A percentile compares a stretch with the other conserved stretches of the same genome.
phyloP scores from a whole-genome alignment of 306 rosid genomes.

The Trifolium fragiferum region DNA sequence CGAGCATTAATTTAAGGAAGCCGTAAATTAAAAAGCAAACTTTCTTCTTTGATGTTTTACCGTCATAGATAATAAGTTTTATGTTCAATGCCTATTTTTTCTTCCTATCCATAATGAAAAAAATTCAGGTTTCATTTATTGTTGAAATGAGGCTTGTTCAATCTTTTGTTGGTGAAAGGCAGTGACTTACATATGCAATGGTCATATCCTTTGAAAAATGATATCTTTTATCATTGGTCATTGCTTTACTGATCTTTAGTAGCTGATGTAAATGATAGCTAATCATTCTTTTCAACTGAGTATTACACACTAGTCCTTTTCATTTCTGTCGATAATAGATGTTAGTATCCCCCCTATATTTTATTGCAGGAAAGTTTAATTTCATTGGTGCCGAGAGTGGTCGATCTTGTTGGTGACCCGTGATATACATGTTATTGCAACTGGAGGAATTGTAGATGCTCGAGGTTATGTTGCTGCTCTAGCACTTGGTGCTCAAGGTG shows the following conservation, averaged over 20 bases:
- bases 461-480: slow-evolving; percentile 89
- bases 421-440: slow-evolving; percentile 77
- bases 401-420: slow-evolving; percentile 71
- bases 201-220: not conserved
- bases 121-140: not conserved
- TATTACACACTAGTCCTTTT: not conserved
- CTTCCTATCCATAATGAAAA: not conserved
- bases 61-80: not conserved
- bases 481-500: slow-evolving; percentile 88
- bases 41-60: not conserved
- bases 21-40: not conserved
- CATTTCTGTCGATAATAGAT: slow-evolving; percentile 19
- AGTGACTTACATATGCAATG: slow-evolving; percentile 8
- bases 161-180: slow-evolving; percentile 8
- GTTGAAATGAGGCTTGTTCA: slow-evolving; percentile 20
- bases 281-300: not conserved
- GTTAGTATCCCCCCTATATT: not conserved
- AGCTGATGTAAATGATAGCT: slow-evolving; percentile 2
- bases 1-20: not conserved
- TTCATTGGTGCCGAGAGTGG: slow-evolving; percentile 77
- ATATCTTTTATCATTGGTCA: not conserved
- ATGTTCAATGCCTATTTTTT: too few species aligned
- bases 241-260: not conserved
- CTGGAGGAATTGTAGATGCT: slow-evolving; percentile 80
- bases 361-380: slow-evolving; percentile 68